Evolutionary conservation across 2,329 filamentous ascomycete species (phyloP), one percentile per base, ranked within the genome.

Genomic region (Chaetomium olivaceum): DNA sequence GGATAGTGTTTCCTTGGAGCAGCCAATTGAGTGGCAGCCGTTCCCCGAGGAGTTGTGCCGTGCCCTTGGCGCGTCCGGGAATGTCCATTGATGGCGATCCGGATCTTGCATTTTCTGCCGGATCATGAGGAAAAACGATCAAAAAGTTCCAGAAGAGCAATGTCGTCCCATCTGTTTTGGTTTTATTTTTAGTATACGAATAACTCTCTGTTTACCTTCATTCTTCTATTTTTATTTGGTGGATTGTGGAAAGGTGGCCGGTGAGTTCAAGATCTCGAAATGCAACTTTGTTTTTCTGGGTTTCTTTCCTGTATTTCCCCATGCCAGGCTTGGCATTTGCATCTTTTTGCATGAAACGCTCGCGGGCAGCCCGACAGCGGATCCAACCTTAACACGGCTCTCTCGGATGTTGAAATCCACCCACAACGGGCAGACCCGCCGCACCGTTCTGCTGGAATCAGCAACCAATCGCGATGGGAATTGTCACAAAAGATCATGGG

Each of bases 51-150:
- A 19, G 5, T 4, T 54, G 19, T 54, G 23, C 25, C 50, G 19
- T 46, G 59, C 12, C 19, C 62, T 55, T 50, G 62, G 56, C 48
- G 16, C n/a, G 19, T 23, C 33, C 48, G 27, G 48, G 51, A 43
- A 51, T 23, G 61, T 25, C 23, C 27, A 46, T 55, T 36, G 12
- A 23, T 29, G 48, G 12, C 48, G 62, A 58, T 58, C 54, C 43
- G 39, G 60, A 61, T 54, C 59, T 46, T 55, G 50, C 14, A 46
- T 61, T 55, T 55, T 55, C 59, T 46, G 51, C 48, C 46, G 43
- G 50, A 48, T 58, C 14, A 21, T 39, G 39, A 48, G 46, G 46
- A 23, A 21, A 43, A 21, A 48, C n/a, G 39, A 43, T 43, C 39
- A 43, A 43, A 43, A 43, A 43, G 14, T 43, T 14, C 14, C 3